phyloP scores from a whole-genome alignment of 2,329 filamentous ascomycete genomes.

The Seiridium unicorne region DNA sequence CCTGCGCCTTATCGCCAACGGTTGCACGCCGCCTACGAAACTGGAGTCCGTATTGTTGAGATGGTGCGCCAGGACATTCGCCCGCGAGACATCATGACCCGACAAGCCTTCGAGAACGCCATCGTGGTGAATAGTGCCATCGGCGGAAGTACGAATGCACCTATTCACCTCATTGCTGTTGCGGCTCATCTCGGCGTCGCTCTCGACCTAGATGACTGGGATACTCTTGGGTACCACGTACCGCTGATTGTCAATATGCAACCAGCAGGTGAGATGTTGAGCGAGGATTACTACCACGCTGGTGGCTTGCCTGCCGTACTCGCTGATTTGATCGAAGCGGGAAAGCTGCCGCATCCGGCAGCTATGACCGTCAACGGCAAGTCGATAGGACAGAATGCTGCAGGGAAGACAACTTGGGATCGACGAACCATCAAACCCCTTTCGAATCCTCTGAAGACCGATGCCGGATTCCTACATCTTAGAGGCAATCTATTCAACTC shows the following conservation, averaged over 20 bases:
- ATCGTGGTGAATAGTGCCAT: conserved; percentile 54
- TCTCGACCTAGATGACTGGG: conserved; percentile 52
- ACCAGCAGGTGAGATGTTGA: conserved; percentile 50
- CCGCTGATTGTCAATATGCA: conserved; percentile 54
- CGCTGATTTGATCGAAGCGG: conserved; percentile 48
- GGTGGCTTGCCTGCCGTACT: conserved; percentile 52
- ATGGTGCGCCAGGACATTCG: conserved; percentile 47
- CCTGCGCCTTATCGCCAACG: conserved; percentile 48
- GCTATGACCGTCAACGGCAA: conserved; percentile 45
- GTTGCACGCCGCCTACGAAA: conserved; percentile 45
- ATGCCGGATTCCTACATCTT: conserved; percentile 51
- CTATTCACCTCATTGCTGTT: conserved; percentile 54
- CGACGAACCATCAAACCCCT: conserved; percentile 44
- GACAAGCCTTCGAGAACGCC: conserved; percentile 54
- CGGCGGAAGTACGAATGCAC: conserved; percentile 55
- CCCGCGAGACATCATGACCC: conserved; percentile 54
- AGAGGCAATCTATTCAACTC: conserved; percentile 47
- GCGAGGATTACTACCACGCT: conserved; percentile 53
- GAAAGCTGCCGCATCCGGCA: conserved; percentile 39
- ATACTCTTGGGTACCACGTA: conserved; percentile 45
- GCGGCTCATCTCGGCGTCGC: conserved; percentile 52
- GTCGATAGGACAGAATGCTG: conserved; percentile 40
- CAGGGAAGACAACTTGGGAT: conserved; percentile 47
- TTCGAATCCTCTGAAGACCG: conserved; percentile 40
- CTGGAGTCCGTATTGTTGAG: conserved; percentile 46